These are phyloP conservation scores for Oligophagozyma castellii DNA, from an alignment of 1,139 yeast genomes.

Conservation along the genomic window DNA sequence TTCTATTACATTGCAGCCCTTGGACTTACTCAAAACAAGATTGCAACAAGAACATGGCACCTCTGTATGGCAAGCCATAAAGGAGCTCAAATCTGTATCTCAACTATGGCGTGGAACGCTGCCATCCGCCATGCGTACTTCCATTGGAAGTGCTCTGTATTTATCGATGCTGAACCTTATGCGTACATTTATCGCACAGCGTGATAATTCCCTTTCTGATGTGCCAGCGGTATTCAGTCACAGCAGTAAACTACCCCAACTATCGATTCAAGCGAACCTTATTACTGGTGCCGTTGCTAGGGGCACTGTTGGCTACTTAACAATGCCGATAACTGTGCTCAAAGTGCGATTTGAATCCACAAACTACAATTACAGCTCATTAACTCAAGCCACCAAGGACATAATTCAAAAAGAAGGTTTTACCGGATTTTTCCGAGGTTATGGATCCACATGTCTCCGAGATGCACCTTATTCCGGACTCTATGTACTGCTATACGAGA, in stretches of 20 bases:
- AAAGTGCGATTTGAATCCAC: conserved; percentile 83
- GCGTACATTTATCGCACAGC: conserved; percentile 38
- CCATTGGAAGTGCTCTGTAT: conserved; percentile 82
- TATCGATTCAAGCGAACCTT: conserved; percentile 58
- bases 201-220: conserved; percentile 3
- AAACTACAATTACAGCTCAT: conserved; percentile 52
- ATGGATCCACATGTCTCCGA: conserved; percentile 72
- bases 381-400: conserved; percentile 46
- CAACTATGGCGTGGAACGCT: conserved; percentile 88
- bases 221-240: conserved; percentile 3
- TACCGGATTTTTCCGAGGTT: conserved; percentile 72
- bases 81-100: conserved; percentile 32
- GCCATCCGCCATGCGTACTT: conserved; percentile 81
- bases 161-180: conserved; percentile 55
- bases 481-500: conserved; percentile 74
- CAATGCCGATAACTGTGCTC: conserved; percentile 97
- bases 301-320: conserved; percentile 67
- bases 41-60: conserved; percentile 54
- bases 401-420: conserved; percentile 41
- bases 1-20: conserved; percentile 72
- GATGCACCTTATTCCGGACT: conserved; percentile 97
- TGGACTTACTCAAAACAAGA: conserved; percentile 80
- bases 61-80: conserved; percentile 33
- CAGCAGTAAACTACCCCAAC: conserved; percentile 44
- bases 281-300: conserved; percentile 68